Evolutionary conservation across 148 eudicot genomes (phyloP).

Genomic region (Arbutus unedo): DNA sequence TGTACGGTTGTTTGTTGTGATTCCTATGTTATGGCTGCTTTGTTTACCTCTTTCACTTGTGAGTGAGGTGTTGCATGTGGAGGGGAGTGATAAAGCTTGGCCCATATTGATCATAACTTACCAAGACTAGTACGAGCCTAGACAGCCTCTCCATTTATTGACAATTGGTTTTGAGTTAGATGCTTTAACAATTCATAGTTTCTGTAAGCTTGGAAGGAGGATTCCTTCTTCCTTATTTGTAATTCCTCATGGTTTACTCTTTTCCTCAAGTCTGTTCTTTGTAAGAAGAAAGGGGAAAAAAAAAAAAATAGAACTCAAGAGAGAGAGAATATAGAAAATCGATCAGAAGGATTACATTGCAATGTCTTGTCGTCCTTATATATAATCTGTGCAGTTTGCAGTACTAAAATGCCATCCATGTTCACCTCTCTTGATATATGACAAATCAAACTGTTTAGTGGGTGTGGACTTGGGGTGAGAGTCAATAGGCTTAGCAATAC

Average conservation of each 20-base stretch:
- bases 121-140: no score
- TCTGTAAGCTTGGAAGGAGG: background rate
- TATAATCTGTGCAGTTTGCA: background rate
- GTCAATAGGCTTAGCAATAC: background rate
- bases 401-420: background rate
- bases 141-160: no score
- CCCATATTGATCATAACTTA: no score
- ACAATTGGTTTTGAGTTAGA: no score
- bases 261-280: background rate
- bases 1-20: no score
- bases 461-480: background rate
- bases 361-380: background rate
- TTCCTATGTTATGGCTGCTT: no score
- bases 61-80: no score
- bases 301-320: background rate
- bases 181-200: no score
- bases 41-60: no score
- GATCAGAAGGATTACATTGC: background rate
- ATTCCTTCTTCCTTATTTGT: background rate
- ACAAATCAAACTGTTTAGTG: background rate
- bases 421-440: background rate
- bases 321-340: background rate
- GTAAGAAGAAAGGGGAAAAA: background rate
- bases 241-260: slow-evolving; percentile 3
- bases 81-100: no score